Percentiles rank a stretch among this genome's conserved stretches.
phyloP scores from a whole-genome alignment of 2,329 filamentous ascomycete genomes.

The Albophoma yamanashiensis region DNA sequence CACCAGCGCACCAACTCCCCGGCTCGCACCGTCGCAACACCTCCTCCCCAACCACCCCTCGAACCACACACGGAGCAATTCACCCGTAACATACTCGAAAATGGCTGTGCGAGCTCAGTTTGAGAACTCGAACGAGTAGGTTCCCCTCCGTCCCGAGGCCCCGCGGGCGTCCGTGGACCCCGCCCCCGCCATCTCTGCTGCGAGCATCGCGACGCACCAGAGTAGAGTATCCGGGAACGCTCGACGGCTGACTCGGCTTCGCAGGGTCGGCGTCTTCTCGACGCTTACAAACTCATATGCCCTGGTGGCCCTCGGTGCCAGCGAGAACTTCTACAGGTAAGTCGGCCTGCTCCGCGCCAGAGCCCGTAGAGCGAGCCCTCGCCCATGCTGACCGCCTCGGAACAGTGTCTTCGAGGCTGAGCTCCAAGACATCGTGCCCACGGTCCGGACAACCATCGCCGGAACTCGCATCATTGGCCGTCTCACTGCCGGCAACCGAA shows the following conservation, averaged over 20 bases:
- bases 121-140: slow-evolving; percentile 85
- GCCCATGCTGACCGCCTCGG: background rate
- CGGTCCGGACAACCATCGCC: slow-evolving; percentile 92
- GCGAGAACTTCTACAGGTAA: slow-evolving; percentile 96
- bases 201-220: background rate
- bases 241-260: slow-evolving; percentile 2
- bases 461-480: slow-evolving; percentile 93
- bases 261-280: slow-evolving; percentile 88
- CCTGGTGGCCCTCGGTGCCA: slow-evolving; percentile 85
- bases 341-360: background rate
- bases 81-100: slow-evolving; percentile 12
- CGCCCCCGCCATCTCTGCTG: slow-evolving; percentile 12
- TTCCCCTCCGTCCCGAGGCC: slow-evolving; percentile 8
- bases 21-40: background rate
- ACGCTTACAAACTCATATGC: slow-evolving; percentile 97
- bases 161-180: slow-evolving; percentile 6
- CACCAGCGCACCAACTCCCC: background rate
- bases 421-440: slow-evolving; percentile 93
- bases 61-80: background rate
- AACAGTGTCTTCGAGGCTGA: slow-evolving; percentile 89
- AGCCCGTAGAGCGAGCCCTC: no score
- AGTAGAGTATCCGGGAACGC: background rate
- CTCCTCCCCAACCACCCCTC: background rate
- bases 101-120: slow-evolving; percentile 68
- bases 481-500: slow-evolving; percentile 91